Evolutionary conservation across 2,329 filamentous ascomycete genomes (phyloP), one percentile per base, ranked within the genome.

Genomic region (Aquanectria penicillioides): DNA sequence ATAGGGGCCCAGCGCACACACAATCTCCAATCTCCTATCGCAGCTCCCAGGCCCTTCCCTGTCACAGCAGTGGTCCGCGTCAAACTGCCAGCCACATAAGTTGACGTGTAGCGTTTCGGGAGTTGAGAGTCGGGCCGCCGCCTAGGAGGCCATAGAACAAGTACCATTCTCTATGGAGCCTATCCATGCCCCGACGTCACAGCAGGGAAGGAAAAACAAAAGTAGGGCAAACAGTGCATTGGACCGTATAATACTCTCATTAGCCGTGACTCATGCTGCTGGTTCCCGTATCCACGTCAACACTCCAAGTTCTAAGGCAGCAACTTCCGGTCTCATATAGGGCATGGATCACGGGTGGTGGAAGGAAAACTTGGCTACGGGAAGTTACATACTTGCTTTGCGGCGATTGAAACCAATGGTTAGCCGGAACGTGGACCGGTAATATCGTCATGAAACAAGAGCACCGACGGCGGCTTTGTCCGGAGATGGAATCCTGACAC

Each of bases 101-200:
- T 57, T 57, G 53, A 50, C 46, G 53, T 56, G 53, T 49, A 56
- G 22, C 15, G 31, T 50, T 44, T 50, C 13, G 46, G 31, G 10
- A 31, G 31, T 43, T 13, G 20, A 17, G 15, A 43, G 41, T 37
- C 37, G 31, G 29, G 17, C 53, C 44, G 37, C 37, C 25, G 41
- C 18, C n/a, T n/a, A 22, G 23, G 15, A 26, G 15, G 26, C 8
- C 28, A 22, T 22, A 40, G 25, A 31, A 15, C 15, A 31, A 5
- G 23, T 28, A 25, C 17, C 12, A 38, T n/a, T n/a, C n/a, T n/a
- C n/a, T n/a, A n/a, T n/a, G n/a, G n/a, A n/a, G n/a, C n/a, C 34
- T 46, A 10, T 18, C 18, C 15, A 18, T 8, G n/a, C 31, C 33
- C 10, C 34, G 6, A 38, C 47, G 47, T 31, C 34, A 38, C 23